These are phyloP conservation scores for Cercospora citrullina DNA, from an alignment of 2,329 filamentous ascomycete genomes.

Conservation along the genomic window DNA sequence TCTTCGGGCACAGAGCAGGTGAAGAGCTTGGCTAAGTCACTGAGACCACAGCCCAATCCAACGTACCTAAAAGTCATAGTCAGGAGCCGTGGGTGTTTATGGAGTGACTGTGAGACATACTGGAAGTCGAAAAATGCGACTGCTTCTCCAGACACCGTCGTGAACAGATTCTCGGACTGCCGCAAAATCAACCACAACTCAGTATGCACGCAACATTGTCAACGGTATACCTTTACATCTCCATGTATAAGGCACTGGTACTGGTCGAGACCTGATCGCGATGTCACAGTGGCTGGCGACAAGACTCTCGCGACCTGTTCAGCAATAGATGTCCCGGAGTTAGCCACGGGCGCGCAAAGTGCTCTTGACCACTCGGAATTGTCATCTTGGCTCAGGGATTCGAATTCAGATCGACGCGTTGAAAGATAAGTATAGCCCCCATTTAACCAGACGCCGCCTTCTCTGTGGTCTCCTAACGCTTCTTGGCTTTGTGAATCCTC, in stretches of 20 bases:
- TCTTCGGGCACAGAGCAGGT: slow-evolving; percentile 63
- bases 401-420: slow-evolving; percentile 60
- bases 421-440: slow-evolving; percentile 65
- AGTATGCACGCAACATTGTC: neutral
- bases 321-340: slow-evolving; percentile 31
- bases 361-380: slow-evolving; percentile 57
- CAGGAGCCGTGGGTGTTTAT: neutral
- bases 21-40: slow-evolving; percentile 67
- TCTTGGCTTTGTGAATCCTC: slow-evolving; percentile 45
- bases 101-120: slow-evolving; percentile 43
- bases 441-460: slow-evolving; percentile 56
- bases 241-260: slow-evolving; percentile 64
- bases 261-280: slow-evolving; percentile 24
- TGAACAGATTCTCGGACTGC: slow-evolving; percentile 64
- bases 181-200: neutral
- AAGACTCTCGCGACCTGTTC: slow-evolving; percentile 57
- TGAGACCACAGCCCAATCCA: slow-evolving; percentile 63
- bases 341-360: slow-evolving; percentile 47
- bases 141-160: slow-evolving; percentile 48
- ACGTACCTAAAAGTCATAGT: slow-evolving; percentile 34
- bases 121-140: slow-evolving; percentile 71
- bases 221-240: slow-evolving; percentile 56
- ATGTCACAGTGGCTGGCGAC: slow-evolving; percentile 41
- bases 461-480: neutral
- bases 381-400: slow-evolving; percentile 47